Conservation (phyloP, 495 filamentous ascomycete species). For the Neurospora sp. region DNA sequence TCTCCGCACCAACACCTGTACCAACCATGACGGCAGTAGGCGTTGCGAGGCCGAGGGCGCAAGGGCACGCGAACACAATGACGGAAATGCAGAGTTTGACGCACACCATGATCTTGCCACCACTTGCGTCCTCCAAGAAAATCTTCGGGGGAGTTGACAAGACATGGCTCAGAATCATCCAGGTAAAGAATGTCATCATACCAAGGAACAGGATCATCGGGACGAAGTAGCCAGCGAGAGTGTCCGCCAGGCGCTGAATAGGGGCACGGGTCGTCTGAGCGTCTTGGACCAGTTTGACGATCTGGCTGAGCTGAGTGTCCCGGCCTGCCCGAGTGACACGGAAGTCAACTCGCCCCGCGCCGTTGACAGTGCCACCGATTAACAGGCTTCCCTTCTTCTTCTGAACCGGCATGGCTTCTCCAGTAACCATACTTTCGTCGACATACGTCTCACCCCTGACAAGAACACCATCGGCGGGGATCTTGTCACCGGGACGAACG, state of each 20-base stretch:
- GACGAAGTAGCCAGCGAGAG: constrained; percentile 88
- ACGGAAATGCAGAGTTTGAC: constrained; percentile 97
- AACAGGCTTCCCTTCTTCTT: constrained; percentile 71
- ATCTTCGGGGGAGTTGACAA: constrained; percentile 74
- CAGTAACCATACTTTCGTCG: constrained; percentile 98
- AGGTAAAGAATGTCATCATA: constrained; percentile 72
- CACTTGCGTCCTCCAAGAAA: constrained; percentile 69
- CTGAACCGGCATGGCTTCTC: constrained; percentile 85
- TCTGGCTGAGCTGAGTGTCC: constrained; percentile 95
- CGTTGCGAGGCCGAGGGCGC: constrained; percentile 85
- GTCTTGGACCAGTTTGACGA: constrained; percentile 92
- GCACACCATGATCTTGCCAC: constrained; percentile 91
- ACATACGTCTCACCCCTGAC: constrained; percentile 85
- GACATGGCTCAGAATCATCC: constrained; percentile 91
- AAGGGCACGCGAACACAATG: constrained; percentile 97
- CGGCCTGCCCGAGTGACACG: constrained; percentile 85
- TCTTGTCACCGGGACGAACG: constrained; percentile 88
- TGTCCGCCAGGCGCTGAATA: constrained; percentile 89
- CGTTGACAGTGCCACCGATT: constrained; percentile 96
- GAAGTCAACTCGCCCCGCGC: constrained; percentile 83
- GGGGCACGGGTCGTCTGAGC: constrained; percentile 91
- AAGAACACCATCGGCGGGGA: constrained; percentile 85
- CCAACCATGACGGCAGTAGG: constrained; percentile 99
- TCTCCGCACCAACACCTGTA: constrained; percentile 90
- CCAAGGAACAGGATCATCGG: constrained; percentile 81